Base-by-base conservation (phyloP, 441 rosid genomes). In the Pelargonium citronellum region DNA sequence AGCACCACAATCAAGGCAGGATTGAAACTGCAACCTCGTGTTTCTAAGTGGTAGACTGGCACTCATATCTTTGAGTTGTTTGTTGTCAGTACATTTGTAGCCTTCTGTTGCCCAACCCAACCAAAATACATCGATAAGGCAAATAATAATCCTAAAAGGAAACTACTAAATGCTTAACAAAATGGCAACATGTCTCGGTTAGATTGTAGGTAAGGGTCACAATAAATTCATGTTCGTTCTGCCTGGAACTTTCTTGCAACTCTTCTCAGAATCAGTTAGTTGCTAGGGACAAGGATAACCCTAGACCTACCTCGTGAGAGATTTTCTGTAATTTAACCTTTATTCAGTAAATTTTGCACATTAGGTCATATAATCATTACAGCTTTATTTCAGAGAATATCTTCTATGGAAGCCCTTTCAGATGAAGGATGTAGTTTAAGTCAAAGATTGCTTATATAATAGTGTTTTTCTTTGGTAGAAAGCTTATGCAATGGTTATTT, bases 401-500 rank as follows among this genome's bases (percentile, higher is more conserved):
- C 41, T 37, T 37, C 41, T 37, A 37, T 37, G 41, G 41, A 37
- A n/a, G 41, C 8, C 41, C 41, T 37, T 5, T 4, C 41, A 37
- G 41, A 37, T 37, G 41, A 37, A 37, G 5, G 41, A 37, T 37
- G 41, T 5, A 37, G 41, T 37, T 37, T 37, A 37, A 37, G 41
- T 37, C 41, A 37, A 37, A 37, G 41, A 37, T 37, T 37, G 41
- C 41, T 20, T 55, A 16, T 55, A 17, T 17, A 55, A 55, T 55
- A 55, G 61, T 16, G 61, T 16, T 55, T 55, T 55, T 17, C 17
- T 6, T 55, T 7, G 61, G 19, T 17, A 17, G 34, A 51, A 51
- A 5, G 34, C 47, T 78, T 22, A 74, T 24, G 76, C 47, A 65
- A 37, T 70, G 64, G 58, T 71, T 75, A 71, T 27, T 75, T 75